phyloP scores from a whole-genome alignment of 805 yeast species.

The Cyberlindnera euphorbiiphila region DNA sequence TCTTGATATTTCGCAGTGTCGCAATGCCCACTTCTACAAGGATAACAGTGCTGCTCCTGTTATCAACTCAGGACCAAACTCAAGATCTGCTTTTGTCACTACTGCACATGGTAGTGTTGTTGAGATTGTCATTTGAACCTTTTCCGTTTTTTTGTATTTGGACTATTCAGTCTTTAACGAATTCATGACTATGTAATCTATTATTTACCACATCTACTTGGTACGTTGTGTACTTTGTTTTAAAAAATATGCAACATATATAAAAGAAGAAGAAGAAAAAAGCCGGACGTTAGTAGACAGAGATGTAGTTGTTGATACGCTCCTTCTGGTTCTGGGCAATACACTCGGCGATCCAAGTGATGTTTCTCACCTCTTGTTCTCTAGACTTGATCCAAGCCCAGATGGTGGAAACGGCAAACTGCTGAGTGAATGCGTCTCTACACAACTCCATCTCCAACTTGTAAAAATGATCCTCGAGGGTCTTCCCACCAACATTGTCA shows the following conservation, averaged over 20 bases:
- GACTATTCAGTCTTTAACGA: background rate
- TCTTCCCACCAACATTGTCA: slow-evolving; percentile 45
- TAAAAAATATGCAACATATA: background rate
- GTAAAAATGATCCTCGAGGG: slow-evolving; percentile 92
- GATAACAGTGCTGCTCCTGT: slow-evolving; percentile 57
- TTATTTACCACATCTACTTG: background rate
- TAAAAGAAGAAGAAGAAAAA: background rate
- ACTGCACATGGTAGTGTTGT: slow-evolving; percentile 51
- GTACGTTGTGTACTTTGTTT: background rate
- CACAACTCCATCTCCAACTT: slow-evolving; percentile 88
- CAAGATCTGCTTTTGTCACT: slow-evolving; percentile 56
- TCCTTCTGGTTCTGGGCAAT: slow-evolving; percentile 98
- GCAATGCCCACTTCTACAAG: slow-evolving; percentile 60
- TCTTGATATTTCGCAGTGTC: slow-evolving; percentile 68
- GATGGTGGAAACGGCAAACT: slow-evolving; percentile 81
- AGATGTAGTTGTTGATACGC: slow-evolving; percentile 83
- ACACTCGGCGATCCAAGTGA: slow-evolving; percentile 99
- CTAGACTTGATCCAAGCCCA: slow-evolving; percentile 97
- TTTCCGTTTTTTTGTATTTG: no score
- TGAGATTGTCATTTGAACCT: slow-evolving; percentile 48
- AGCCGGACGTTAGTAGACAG: slow-evolving; percentile 50
- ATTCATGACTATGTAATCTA: slow-evolving; percentile 1
- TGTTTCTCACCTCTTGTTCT: slow-evolving; percentile 95
- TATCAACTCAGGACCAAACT: slow-evolving; percentile 45
- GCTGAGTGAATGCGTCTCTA: slow-evolving; percentile 93